Base-by-base conservation (phyloP, 2,329 filamentous ascomycete genomes). In the Penicillium hordei region DNA sequence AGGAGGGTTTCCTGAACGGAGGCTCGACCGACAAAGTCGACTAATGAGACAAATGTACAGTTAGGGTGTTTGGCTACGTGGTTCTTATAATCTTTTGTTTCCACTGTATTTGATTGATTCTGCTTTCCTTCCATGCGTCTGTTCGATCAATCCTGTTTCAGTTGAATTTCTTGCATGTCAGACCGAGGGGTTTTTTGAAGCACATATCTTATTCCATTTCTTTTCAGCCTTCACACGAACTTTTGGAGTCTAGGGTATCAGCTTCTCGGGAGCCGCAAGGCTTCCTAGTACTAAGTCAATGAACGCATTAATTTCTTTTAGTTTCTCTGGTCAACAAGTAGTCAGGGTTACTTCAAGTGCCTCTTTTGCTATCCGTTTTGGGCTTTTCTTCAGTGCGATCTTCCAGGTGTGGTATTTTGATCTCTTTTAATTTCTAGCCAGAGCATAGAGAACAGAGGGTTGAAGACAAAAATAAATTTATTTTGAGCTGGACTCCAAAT, bases 1-100 rank as follows among this genome's bases (percentile, higher is more conserved):
- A 81, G 66, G 78, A 80, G 61, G 76, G 78, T 29, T 59, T 79
- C 39, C 64, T 81, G 64, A 76, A 74, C 56, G 74, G 75, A 50
- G 73, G 71, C 42, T 68, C 70, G 27, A 75, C 75, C 23, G 79
- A 77, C 51, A 81, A 81, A 65, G 78, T 78, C 46, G 79, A 81
- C 69, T 81, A 68, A 74, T 65, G 61, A 64, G 58, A 61, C 53
- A 60, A 61, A 66, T 73, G 69, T 72, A 71, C 64, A 72, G 67
- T 63, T 69, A 67, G 44, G 62, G 63, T 68, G 60, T 66, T 71
- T 67, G 62, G 65, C 55, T 62, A 59, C 53, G 60, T 52, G 49
- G 56, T 59, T 62, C 55, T 63, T 60, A 59, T 62, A 63, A 60
- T 66, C 60, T 66, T 64, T 51, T 52, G 59, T 62, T 65, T 63